These are phyloP conservation scores for Hypoxylon sp. DNA, from an alignment of 2,329 filamentous ascomycete genomes.

Conservation along the genomic window DNA sequence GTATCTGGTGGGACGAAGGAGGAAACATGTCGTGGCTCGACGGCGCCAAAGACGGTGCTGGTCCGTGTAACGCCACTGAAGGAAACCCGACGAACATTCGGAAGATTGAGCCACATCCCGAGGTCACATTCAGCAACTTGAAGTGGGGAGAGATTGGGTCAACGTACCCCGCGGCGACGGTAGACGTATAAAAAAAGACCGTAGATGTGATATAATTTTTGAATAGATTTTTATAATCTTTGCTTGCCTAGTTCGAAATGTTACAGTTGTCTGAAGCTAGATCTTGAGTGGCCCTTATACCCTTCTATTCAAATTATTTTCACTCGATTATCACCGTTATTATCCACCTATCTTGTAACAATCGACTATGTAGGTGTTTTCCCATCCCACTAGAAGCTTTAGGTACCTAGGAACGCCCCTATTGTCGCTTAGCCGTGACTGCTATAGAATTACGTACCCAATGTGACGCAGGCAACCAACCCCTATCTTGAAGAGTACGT, in stretches of 20 bases:
- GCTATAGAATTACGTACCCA: not conserved
- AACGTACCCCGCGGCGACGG: conserved; percentile 56
- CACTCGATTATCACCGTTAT: not conserved
- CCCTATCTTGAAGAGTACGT: not conserved
- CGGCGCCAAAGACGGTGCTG: conserved; percentile 64
- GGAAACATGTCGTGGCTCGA: conserved; percentile 70
- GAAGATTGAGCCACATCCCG: conserved; percentile 60
- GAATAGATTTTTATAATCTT: conserved; percentile 15
- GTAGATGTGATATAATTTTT: conserved; percentile 14
- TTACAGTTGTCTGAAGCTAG: not conserved
- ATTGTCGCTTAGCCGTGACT: not conserved
- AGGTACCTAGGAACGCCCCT: not conserved
- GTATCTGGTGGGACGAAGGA: conserved; percentile 67
- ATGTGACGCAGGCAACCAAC: not conserved
- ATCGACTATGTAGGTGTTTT: not conserved
- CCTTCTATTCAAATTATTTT: not conserved
- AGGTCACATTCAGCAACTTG: conserved; percentile 70
- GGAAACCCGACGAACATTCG: conserved; percentile 64
- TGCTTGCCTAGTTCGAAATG: not conserved
- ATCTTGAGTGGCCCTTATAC: not conserved
- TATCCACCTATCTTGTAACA: not conserved
- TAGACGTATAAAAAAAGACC: conserved; percentile 11
- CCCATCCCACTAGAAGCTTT: not conserved
- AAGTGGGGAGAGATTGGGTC: conserved; percentile 69
- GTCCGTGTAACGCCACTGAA: conserved; percentile 64